phyloP scores from a whole-genome alignment of 1,139 yeast species.

The Geotrichum carabidarum region DNA sequence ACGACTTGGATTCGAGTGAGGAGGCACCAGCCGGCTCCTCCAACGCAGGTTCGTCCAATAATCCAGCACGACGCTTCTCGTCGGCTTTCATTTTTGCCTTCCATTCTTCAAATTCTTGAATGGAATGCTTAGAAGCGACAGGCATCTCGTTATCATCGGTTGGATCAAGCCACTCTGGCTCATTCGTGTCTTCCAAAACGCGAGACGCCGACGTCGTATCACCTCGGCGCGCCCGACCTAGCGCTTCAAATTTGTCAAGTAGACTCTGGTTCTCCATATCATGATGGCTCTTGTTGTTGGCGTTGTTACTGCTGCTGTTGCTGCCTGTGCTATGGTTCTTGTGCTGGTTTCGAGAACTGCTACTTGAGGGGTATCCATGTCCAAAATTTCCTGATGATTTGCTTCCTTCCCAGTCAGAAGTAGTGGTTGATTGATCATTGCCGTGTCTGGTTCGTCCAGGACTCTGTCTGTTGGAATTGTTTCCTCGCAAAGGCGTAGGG shows the following conservation, averaged over 20 bases:
- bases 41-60: constrained; percentile 17
- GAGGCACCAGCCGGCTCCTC: constrained; percentile 1
- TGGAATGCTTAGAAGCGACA: constrained; percentile 23
- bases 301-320: background rate
- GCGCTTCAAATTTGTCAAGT: constrained; percentile 17
- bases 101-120: constrained; percentile 34
- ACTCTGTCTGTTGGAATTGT: constrained; percentile 2
- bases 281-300: constrained; percentile 5
- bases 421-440: background rate
- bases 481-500: constrained; percentile 1
- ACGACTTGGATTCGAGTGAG: constrained; percentile 2
- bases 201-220: constrained; percentile 10
- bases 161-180: constrained; percentile 24
- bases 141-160: constrained; percentile 15
- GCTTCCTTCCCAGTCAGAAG: constrained; percentile 10
- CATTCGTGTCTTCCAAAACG: constrained; percentile 7
- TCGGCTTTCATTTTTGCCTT: constrained; percentile 31
- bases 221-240: constrained; percentile 19
- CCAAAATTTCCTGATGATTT: background rate
- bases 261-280: constrained; percentile 9
- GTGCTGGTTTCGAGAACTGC: constrained; percentile 5
- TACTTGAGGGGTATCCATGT: background rate
- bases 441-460: constrained; percentile 5
- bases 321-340: constrained; percentile 4
- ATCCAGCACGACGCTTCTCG: constrained; percentile 27